Conservation (phyloP, 495 filamentous ascomycete species). For the Mycothermus thermophilus region DNA sequence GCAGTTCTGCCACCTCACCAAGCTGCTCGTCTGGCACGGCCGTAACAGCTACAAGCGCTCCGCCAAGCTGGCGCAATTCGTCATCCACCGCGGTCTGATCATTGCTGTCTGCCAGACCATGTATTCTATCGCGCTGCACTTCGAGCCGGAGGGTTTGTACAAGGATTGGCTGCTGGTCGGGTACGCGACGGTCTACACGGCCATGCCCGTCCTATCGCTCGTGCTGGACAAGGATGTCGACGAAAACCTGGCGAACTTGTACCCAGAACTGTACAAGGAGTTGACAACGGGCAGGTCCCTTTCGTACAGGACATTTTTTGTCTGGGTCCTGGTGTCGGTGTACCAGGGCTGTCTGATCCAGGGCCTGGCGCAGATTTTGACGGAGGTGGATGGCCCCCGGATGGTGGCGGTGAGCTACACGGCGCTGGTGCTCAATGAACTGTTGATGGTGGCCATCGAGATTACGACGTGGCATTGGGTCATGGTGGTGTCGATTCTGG, state of each 20-base stretch:
- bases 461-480: slow-evolving; percentile 95
- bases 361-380: slow-evolving; percentile 74
- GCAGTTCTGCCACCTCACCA: slow-evolving; percentile 92
- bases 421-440: slow-evolving; percentile 82
- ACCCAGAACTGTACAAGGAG: slow-evolving; percentile 96
- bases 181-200: slow-evolving; percentile 94
- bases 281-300: slow-evolving; percentile 71
- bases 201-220: slow-evolving; percentile 85
- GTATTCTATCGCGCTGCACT: slow-evolving; percentile 82
- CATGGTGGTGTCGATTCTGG: slow-evolving; percentile 74
- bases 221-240: slow-evolving; percentile 93
- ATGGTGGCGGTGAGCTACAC: slow-evolving; percentile 92
- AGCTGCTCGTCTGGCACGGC: slow-evolving; percentile 95
- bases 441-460: slow-evolving; percentile 92
- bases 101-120: slow-evolving; percentile 94
- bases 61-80: slow-evolving; percentile 93
- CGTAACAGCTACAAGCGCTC: slow-evolving; percentile 92
- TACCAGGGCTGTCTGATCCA: slow-evolving; percentile 95
- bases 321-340: slow-evolving; percentile 89
- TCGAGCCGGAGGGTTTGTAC: slow-evolving; percentile 89
- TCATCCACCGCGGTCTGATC: slow-evolving; percentile 93
- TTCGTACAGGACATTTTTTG: slow-evolving; percentile 86
- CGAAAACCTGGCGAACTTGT: slow-evolving; percentile 80
- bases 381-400: slow-evolving; percentile 50
- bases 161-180: slow-evolving; percentile 95